Evolutionary conservation across 352 stramenopile genomes (phyloP), one percentile per base, ranked within the genome.

Genomic region (Phytopythium oedochilum): DNA sequence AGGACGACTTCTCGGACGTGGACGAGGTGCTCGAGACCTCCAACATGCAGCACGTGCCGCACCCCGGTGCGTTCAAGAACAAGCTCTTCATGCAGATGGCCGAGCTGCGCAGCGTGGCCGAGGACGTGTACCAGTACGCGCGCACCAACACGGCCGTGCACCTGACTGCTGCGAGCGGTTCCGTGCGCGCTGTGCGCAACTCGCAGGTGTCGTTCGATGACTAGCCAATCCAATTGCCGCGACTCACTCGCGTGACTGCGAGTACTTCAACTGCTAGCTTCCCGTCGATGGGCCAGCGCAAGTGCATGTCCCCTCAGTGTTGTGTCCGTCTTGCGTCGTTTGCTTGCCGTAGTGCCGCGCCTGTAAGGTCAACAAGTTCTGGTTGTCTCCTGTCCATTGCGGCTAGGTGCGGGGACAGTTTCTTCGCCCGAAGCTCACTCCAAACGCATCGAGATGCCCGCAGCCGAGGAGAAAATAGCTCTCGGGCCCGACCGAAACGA

Each of bases 91-190:
- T 75, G 22, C 73, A 78, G 35, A 81, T 83, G 44, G 71, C 68
- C 11, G 68, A 83, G 22, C 62, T 83, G 10, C 68, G 73, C 7
- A 55, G 68, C 45, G 53, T 60, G 25, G 73, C 73, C 20, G 73
- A 83, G 46, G 77, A 75, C 39, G 61, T 71, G 7, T 83, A 80
- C 50, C 73, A 75, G 59, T 75, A 75, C 60, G 72, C 69, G 38
- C 73, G 73, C 42, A 66, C 71, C 23, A 78, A 68, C 44, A 69
- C 69, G 20, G 69, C 63, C 38, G 59, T 69, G 59, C 63, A 78
- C 55, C 63, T 74, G 34, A 70, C 65, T 17, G 59, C 51, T 9
- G 50, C 42, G 22, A 59, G 42, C 25, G 53, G 40, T 17, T 50
- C 42, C 17, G 44, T 31, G 12, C 40, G 53, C 31, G 53, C 39